phyloP scores from a whole-genome alignment of 2,329 filamentous ascomycete species.

The Knoxdaviesia proteae region DNA sequence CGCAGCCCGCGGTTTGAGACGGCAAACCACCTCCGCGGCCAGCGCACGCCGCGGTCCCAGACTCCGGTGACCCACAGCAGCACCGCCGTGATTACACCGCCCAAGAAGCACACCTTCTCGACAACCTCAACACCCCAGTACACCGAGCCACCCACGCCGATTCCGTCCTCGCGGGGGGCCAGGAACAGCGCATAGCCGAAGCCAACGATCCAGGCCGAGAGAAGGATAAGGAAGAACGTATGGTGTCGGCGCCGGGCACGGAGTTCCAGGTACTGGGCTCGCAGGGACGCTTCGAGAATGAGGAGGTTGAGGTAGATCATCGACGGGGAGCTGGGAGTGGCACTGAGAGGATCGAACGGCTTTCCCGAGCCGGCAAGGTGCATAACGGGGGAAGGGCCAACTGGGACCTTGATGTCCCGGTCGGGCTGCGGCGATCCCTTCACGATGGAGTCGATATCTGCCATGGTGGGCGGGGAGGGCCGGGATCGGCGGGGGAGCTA shows the following conservation, averaged over 20 bases:
- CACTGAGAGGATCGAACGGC: conserved; percentile 50
- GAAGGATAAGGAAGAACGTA: conserved; percentile 69
- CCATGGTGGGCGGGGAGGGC: background rate
- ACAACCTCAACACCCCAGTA: conserved; percentile 90
- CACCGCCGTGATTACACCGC: conserved; percentile 67
- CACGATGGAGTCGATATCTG: conserved; percentile 64
- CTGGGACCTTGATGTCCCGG: conserved; percentile 16
- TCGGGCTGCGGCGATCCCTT: conserved; percentile 63
- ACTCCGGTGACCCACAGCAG: conserved; percentile 90
- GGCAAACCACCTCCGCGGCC: conserved; percentile 79
- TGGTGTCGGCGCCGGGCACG: conserved; percentile 77
- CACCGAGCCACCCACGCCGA: conserved; percentile 73
- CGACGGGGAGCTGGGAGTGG: conserved; percentile 72
- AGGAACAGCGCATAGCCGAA: conserved; percentile 86
- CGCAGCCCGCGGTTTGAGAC: conserved; percentile 78
- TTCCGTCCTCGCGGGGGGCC: conserved; percentile 86
- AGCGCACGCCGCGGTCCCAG: conserved; percentile 86
- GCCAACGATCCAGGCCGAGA: conserved; percentile 60
- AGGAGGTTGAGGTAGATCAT: conserved; percentile 97
- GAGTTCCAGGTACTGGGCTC: conserved; percentile 79
- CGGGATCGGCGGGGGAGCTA: too few relatives aligned
- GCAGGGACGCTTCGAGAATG: conserved; percentile 84
- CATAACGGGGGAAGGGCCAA: conserved; percentile 16
- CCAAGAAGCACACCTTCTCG: conserved; percentile 81
- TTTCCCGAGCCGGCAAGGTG: conserved; percentile 22